Evolutionary conservation across 2,329 filamentous ascomycete species (phyloP).

Genomic region (Penicillium digitatum): DNA sequence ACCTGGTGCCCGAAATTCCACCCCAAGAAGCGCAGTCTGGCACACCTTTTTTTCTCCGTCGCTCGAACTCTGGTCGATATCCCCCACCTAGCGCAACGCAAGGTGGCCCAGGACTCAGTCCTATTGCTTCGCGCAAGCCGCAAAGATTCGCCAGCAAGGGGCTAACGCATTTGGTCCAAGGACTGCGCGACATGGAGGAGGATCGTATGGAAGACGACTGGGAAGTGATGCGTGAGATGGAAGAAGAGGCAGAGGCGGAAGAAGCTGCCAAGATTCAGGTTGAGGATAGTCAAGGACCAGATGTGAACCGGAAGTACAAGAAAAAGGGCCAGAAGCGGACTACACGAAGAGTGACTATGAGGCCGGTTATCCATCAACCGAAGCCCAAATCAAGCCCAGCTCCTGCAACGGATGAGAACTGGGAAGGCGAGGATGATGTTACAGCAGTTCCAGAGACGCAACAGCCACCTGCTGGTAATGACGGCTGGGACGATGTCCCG

Average conservation of each 20-base stretch:
- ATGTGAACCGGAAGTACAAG: constrained; percentile 33
- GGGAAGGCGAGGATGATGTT: constrained; percentile 29
- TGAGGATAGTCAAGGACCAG: constrained; percentile 35
- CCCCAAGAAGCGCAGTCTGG: constrained; percentile 27
- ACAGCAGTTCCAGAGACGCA: constrained; percentile 32
- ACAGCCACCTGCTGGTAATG: constrained; percentile 9
- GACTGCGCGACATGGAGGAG: constrained; percentile 40
- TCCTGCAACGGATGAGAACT: constrained; percentile 15
- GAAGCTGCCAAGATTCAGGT: constrained; percentile 31
- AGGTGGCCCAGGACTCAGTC: constrained; percentile 30
- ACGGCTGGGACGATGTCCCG: constrained; percentile 9
- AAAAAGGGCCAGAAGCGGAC: constrained; percentile 51
- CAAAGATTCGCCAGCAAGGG: constrained; percentile 39
- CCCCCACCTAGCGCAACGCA: constrained; percentile 11
- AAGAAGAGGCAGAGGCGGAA: constrained; percentile 33
- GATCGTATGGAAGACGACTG: constrained; percentile 43
- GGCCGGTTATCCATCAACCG: constrained; percentile 36
- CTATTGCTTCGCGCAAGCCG: constrained; percentile 37
- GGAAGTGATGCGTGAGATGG: constrained; percentile 45
- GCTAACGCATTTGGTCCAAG: constrained; percentile 38
- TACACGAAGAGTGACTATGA: constrained; percentile 44
- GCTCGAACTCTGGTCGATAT: constrained; percentile 34
- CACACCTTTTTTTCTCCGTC: constrained; percentile 41
- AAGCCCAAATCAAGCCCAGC: constrained; percentile 23
- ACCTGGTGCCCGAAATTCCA: constrained; percentile 1